These are phyloP conservation scores for Saturnispora besseyi DNA, from an alignment of 805 yeast species.

Conservation along the genomic window DNA sequence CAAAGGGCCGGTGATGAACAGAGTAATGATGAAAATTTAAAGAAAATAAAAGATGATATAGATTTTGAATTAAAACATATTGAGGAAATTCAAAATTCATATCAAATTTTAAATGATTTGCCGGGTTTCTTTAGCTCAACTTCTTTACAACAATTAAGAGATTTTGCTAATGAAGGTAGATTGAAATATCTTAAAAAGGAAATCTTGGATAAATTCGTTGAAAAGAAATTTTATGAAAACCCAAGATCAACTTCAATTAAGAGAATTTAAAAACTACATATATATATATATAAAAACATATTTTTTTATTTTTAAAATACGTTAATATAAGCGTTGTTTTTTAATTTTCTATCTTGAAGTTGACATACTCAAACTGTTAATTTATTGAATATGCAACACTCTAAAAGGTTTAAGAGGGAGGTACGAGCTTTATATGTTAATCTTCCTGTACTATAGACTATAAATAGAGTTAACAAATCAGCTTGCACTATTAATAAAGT, in stretches of 20 bases:
- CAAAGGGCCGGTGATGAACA: background rate
- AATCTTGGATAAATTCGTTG: conserved; percentile 54
- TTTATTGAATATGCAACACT: no score
- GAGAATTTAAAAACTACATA: background rate
- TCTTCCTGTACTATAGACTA: no score
- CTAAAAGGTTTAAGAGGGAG: no score
- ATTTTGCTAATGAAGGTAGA: conserved; percentile 75
- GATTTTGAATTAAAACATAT: conserved; percentile 41
- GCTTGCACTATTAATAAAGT: no score
- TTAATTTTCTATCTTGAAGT: no score
- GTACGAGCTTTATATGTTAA: no score
- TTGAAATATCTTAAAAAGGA: conserved; percentile 55
- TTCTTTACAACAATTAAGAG: conserved; percentile 71
- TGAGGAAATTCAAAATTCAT: conserved; percentile 38
- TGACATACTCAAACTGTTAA: no score
- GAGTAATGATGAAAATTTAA: background rate
- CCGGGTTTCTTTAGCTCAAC: conserved; percentile 62
- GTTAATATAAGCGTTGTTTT: no score
- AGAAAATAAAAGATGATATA: background rate
- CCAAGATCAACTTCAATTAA: background rate
- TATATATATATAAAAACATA: background rate
- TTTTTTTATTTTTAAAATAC: no score
- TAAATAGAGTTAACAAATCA: no score
- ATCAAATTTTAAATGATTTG: conserved; percentile 56
- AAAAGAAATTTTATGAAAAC: conserved; percentile 35